Evolutionary conservation across 2,329 filamentous ascomycete genomes (phyloP).

Genomic region (Epichloe scottii): DNA sequence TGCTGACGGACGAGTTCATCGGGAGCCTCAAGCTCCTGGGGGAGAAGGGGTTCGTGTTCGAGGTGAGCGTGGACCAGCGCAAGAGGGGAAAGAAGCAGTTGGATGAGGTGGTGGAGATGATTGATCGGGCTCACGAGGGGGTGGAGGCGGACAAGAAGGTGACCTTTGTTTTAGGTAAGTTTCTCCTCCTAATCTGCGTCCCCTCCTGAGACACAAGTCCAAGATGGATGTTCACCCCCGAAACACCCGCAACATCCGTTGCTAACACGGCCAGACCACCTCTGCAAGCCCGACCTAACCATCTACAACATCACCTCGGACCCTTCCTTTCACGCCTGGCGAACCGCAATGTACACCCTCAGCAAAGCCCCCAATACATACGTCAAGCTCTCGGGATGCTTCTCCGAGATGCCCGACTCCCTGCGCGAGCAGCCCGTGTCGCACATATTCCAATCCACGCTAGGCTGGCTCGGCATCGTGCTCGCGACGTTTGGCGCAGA

Average conservation of each 20-base stretch:
- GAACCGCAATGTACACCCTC: conserved; percentile 53
- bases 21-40: conserved; percentile 54
- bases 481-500: conserved; percentile 59
- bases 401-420: conserved; percentile 60
- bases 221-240: too few relatives aligned
- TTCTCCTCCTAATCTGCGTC: too few relatives aligned
- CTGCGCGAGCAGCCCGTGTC: conserved; percentile 35
- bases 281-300: conserved; percentile 74
- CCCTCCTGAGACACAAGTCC: too few relatives aligned
- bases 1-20: conserved; percentile 52
- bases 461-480: conserved; percentile 60
- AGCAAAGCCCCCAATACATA: conserved; percentile 54
- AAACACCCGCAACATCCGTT: too few relatives aligned
- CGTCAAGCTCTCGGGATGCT: conserved; percentile 83
- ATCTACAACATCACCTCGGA: conserved; percentile 44
- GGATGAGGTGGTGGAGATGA: conserved; percentile 58
- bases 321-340: conserved; percentile 56
- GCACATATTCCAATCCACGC: conserved; percentile 49
- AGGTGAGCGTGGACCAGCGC: conserved; percentile 73
- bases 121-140: conserved; percentile 51
- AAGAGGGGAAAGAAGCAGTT: conserved; percentile 63
- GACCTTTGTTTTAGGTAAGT: conserved; percentile 57
- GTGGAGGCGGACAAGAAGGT: conserved; percentile 47
- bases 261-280: conserved; percentile 49
- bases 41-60: conserved; percentile 55